These are phyloP conservation scores for Agaricales sp. DNA, from an alignment of 1,284 basidiomycete species.

Conservation along the genomic window DNA sequence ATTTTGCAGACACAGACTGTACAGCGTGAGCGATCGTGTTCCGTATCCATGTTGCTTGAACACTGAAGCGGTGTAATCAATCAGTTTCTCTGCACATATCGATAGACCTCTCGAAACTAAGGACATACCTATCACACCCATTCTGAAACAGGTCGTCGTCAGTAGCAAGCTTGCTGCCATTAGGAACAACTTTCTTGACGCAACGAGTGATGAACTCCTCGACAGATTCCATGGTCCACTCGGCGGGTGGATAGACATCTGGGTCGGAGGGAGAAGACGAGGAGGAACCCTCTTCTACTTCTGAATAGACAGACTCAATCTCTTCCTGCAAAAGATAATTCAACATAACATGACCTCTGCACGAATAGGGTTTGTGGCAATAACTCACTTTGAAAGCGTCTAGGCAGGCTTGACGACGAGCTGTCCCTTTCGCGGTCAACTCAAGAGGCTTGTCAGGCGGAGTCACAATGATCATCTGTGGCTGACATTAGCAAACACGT, in stretches of 20 bases:
- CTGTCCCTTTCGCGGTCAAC: neutral
- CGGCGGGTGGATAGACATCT: conserved; percentile 13
- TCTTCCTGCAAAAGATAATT: too few species aligned
- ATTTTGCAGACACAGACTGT: too few species aligned
- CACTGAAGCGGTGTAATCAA: too few species aligned
- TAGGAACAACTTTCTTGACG: conserved; percentile 17
- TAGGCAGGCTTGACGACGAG: neutral
- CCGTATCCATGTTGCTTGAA: conserved; percentile 33
- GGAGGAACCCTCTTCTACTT: conserved; percentile 11
- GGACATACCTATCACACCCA: conserved; percentile 33
- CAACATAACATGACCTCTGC: too few species aligned
- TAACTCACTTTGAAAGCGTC: too few species aligned
- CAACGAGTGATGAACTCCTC: conserved; percentile 19
- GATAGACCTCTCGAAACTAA: too few species aligned
- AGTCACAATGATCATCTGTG: neutral
- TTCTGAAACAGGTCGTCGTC: conserved; percentile 31
- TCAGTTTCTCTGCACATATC: too few species aligned
- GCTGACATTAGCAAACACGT: neutral
- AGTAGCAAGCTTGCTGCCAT: conserved; percentile 8
- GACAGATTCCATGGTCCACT: conserved; percentile 17
- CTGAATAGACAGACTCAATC: neutral
- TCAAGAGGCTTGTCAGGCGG: neutral
- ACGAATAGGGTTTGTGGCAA: too few species aligned
- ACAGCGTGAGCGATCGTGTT: too few species aligned
- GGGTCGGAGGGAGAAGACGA: too few species aligned